Evolutionary conservation across 805 yeast genomes (phyloP).

Genomic region (Candida caryicola): DNA sequence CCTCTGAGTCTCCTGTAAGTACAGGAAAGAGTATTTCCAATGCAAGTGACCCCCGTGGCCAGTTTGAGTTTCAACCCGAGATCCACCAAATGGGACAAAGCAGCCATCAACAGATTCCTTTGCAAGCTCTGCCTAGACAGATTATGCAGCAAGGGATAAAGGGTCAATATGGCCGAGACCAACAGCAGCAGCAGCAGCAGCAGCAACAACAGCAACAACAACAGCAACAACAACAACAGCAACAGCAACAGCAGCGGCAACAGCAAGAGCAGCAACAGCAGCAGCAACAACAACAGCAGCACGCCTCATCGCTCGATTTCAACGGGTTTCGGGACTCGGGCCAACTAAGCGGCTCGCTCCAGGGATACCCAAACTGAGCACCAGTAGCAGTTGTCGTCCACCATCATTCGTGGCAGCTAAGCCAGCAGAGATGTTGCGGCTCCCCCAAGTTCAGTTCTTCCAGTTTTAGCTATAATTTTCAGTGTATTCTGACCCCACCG

Average conservation of each 20-base stretch:
- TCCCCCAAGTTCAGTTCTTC: neutral
- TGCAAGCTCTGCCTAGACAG: neutral
- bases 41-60: constrained; percentile 13
- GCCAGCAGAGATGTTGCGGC: no score
- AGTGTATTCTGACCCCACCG: no score
- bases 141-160: neutral
- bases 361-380: constrained; percentile 5
- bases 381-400: no score
- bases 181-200: constrained; percentile 5
- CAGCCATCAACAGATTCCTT: constrained; percentile 1
- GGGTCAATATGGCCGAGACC: neutral
- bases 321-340: constrained; percentile 11
- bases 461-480: constrained; percentile 1
- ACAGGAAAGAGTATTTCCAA: neutral
- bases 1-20: constrained; percentile 8
- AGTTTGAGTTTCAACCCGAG: constrained; percentile 44
- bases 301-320: constrained; percentile 10
- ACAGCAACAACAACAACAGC: constrained; percentile 8
- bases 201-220: constrained; percentile 7
- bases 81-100: constrained; percentile 9
- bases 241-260: constrained; percentile 7
- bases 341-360: constrained; percentile 9
- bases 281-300: neutral
- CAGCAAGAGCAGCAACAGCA: neutral
- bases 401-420: no score